A percentile compares a stretch with the other conserved stretches of the same genome.
phyloP scores from a whole-genome alignment of 1,139 yeast genomes.

The Candida anutae region DNA sequence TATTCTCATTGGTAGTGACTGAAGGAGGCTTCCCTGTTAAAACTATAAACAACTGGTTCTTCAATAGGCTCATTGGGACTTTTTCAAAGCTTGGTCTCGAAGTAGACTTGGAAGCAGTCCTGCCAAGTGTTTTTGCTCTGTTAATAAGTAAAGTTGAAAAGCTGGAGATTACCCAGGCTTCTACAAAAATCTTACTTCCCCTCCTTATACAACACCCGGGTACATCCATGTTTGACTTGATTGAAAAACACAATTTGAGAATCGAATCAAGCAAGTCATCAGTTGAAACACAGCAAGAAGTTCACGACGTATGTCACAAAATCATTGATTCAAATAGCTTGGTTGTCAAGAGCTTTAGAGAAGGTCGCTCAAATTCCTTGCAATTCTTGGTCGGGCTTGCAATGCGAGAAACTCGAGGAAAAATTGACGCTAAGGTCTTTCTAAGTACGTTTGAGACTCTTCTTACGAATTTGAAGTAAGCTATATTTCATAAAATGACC shows the following conservation, averaged over 20 bases:
- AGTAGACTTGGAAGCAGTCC: constrained; percentile 29
- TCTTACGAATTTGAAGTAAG: background rate
- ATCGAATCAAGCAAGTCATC: constrained; percentile 22
- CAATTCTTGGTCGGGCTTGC: constrained; percentile 80
- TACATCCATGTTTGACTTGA: constrained; percentile 30
- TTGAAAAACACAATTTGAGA: constrained; percentile 50
- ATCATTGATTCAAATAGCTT: constrained; percentile 47
- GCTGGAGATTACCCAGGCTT: constrained; percentile 29
- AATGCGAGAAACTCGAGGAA: constrained; percentile 72
- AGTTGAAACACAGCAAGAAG: constrained; percentile 33
- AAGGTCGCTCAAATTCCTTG: constrained; percentile 58
- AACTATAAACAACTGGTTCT: constrained; percentile 69
- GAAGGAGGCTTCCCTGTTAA: constrained; percentile 18
- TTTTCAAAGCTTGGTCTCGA: constrained; percentile 44
- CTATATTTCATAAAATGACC: too few relatives aligned
- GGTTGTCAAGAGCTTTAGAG: constrained; percentile 47
- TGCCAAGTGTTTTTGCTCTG: constrained; percentile 15
- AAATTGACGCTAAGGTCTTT: constrained; percentile 44
- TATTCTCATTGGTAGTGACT: constrained; percentile 22
- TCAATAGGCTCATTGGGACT: constrained; percentile 73
- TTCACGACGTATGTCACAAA: constrained; percentile 43
- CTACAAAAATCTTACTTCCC: constrained; percentile 57
- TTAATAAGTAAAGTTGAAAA: constrained; percentile 18
- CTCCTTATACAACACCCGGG: constrained; percentile 44
- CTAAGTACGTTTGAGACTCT: constrained; percentile 33